Evolutionary conservation across 257 asterid species (phyloP).

Genomic region (Solanum tacnaense): DNA sequence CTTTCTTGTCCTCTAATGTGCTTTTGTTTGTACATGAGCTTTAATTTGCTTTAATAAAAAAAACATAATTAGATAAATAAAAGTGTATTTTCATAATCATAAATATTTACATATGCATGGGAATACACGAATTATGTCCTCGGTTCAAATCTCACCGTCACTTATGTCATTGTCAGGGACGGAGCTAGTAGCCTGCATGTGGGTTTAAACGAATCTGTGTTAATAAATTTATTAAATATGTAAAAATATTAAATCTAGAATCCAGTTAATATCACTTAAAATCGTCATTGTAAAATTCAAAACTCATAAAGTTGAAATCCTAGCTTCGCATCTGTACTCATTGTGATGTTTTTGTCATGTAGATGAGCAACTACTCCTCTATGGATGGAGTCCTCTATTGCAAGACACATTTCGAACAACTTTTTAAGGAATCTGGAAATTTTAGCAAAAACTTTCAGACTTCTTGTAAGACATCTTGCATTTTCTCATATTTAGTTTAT

Average conservation of each 20-base stretch:
- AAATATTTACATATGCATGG: background rate
- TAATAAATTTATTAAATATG: background rate
- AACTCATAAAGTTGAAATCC: background rate
- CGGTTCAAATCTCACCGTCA: background rate
- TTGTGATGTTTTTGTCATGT: background rate
- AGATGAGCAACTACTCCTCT: constrained; percentile 52
- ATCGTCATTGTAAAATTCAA: background rate
- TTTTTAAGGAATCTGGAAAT: constrained; percentile 46
- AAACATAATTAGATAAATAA: background rate
- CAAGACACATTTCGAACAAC: constrained; percentile 50
- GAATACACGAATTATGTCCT: background rate
- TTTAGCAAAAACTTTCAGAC: constrained; percentile 42
- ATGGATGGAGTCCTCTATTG: constrained; percentile 52
- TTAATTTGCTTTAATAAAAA: background rate
- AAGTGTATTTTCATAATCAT: background rate
- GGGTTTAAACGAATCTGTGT: fast-evolving
- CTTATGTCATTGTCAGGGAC: background rate
- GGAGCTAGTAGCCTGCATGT: background rate
- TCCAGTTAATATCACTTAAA: background rate
- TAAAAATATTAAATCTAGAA: background rate
- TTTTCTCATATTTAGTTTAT: background rate
- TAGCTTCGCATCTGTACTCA: background rate
- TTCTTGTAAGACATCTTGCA: constrained; percentile 6
- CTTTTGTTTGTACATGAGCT: background rate
- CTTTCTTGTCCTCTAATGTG: background rate